phyloP scores from a whole-genome alignment of 371 early-diverging fungal species.

The Catenaria anguillulae region DNA sequence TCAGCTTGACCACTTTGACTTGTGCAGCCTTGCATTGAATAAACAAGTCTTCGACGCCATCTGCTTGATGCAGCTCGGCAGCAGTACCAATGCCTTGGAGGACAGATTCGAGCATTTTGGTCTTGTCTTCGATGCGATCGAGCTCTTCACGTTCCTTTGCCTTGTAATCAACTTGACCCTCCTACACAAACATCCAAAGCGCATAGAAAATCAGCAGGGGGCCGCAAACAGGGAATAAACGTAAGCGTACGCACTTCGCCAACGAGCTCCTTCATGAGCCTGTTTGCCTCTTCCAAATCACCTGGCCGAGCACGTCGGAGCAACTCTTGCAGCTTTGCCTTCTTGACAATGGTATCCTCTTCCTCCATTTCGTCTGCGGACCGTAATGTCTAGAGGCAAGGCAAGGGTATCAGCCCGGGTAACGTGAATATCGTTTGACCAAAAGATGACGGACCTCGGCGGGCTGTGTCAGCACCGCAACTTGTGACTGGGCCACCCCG shows the following conservation, averaged over 20 bases:
- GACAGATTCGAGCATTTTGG: conserved; percentile 60
- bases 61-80: conserved; percentile 7
- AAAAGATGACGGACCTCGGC: conserved; percentile 9
- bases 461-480: conserved; percentile 16
- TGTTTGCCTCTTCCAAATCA: conserved; percentile 85
- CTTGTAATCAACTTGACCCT: conserved; percentile 64
- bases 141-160: conserved; percentile 63
- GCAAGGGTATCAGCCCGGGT: too few relatives aligned
- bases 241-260: conserved; percentile 53
- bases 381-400: conserved; percentile 39
- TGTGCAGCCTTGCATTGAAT: conserved; percentile 35
- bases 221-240: background rate
- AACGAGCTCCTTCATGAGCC: conserved; percentile 87
- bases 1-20: conserved; percentile 52
- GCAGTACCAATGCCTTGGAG: conserved; percentile 31
- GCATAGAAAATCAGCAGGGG: too few relatives aligned
- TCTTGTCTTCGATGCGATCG: conserved; percentile 61
- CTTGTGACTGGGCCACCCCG: conserved; percentile 16
- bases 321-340: conserved; percentile 92
- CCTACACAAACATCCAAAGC: conserved; percentile 32
- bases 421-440: too few relatives aligned
- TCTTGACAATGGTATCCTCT: conserved; percentile 73
- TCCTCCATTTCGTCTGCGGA: conserved; percentile 85
- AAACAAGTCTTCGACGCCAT: conserved; percentile 21
- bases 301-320: conserved; percentile 82